Base-by-base conservation (phyloP, 768 basidiomycete species). In the Mycena rosella region DNA sequence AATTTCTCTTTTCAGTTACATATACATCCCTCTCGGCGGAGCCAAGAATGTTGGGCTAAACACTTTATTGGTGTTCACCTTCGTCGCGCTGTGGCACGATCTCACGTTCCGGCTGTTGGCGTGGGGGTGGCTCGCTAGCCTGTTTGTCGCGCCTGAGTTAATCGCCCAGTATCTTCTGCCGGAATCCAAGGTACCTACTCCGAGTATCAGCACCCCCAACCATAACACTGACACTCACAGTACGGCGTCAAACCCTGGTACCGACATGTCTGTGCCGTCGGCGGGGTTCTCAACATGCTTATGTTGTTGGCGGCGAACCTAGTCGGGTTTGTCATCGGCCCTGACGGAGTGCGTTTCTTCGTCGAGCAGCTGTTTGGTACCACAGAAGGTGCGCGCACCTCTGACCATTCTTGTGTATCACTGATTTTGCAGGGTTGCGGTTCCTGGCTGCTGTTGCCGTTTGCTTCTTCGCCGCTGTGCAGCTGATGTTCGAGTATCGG, bases 21-120 rank as follows among this genome's bases (percentile, higher is more conserved):
- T 40, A 13, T 40, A 40, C 38, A 40, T 44, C 42, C 42, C 42
- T 7, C 20, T 14, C n/a, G 42, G 42, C 42, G 42, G 20, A n/a
- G 18, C 24, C 22, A 77, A 80, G 27, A 81, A 81, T 62, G 70
- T 79, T 17, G 73, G 90, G 8, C 13, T 48, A 2, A 20, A 20
- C 18, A 20, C 54, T 92, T 68, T 91, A 13, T 79, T 97, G 44
- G 88, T 97, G 22, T 99, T 98, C 83, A 93, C 97, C 0, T 99
- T 99, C 74, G 96, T 98, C 26, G 97, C 98, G 0, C 81, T 99
- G 22, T 99, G 97, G 97, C 98, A 99, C 72, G 98, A 98, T 75
- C 84, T 98, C 2, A 93, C 93, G 0, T 91, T 97, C 77, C 85
- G 85, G 27, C 85, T 99, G 6, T 84, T 99, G 2, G 90, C 95